Percentiles rank a stretch among this genome's conserved stretches.
Conservation (phyloP, 306 rosid genomes). For the Neltuma alba region DNA sequence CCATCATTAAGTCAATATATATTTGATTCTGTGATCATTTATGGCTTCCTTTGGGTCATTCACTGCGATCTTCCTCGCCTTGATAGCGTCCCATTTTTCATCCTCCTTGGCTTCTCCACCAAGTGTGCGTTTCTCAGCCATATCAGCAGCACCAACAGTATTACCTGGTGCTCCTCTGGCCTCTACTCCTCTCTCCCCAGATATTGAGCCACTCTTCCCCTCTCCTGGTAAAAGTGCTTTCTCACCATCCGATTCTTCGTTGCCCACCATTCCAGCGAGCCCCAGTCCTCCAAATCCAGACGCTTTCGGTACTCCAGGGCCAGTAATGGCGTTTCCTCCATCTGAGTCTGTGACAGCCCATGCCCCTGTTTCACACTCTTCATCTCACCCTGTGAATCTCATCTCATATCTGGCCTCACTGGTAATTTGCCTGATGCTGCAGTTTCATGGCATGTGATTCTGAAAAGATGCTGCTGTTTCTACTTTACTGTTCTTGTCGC, state of each 20-base stretch:
- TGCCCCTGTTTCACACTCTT: constrained; percentile 43
- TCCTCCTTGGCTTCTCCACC: constrained; percentile 31
- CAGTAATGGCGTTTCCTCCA: constrained; percentile 46
- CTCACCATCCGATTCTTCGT: constrained; percentile 48
- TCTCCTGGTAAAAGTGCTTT: constrained; percentile 40
- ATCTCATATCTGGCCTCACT: constrained; percentile 24
- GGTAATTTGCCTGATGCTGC: constrained; percentile 42
- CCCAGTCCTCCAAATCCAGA: constrained; percentile 59
- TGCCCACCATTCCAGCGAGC: constrained; percentile 53
- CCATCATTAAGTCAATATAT: constrained; percentile 27
- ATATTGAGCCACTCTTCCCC: constrained; percentile 53
- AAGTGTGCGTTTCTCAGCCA: constrained; percentile 40
- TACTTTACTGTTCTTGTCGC: constrained; percentile 7
- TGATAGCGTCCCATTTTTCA: constrained; percentile 31
- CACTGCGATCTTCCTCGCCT: constrained; percentile 32
- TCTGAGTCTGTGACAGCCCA: constrained; percentile 37
- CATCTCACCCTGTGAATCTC: constrained; percentile 32
- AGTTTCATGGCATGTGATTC: constrained; percentile 44
- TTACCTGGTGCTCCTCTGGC: constrained; percentile 39
- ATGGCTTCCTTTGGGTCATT: constrained; percentile 55
- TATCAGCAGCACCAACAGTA: constrained; percentile 52
- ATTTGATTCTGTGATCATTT: constrained; percentile 36
- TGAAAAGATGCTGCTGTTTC: constrained; percentile 33
- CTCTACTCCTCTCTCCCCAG: constrained; percentile 50
- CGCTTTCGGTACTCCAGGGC: constrained; percentile 15